phyloP scores from a whole-genome alignment of 257 asterid species.

The Solanum sejunctum region DNA sequence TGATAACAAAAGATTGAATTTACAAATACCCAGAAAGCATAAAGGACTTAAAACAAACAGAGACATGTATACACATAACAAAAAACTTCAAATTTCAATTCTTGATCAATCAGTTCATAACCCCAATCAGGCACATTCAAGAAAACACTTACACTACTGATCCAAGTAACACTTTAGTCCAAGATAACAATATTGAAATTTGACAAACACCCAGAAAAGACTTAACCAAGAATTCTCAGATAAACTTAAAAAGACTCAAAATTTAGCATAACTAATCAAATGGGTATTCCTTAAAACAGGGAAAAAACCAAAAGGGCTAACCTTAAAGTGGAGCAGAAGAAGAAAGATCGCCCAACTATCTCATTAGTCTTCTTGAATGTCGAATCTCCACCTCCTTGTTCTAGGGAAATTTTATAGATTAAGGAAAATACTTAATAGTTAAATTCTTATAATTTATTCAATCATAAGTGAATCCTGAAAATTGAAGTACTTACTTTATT shows the following conservation, averaged over 20 bases:
- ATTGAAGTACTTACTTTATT: neutral
- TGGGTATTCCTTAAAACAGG: neutral
- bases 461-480: neutral
- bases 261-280: neutral
- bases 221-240: conserved; percentile 12
- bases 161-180: neutral
- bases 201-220: conserved; percentile 5
- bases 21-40: conserved; percentile 2
- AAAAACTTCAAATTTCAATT: neutral
- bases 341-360: neutral
- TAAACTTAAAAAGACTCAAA: neutral
- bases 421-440: neutral
- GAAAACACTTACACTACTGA: neutral
- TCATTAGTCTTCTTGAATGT: neutral
- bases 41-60: neutral
- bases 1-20: conserved; percentile 1
- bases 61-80: neutral
- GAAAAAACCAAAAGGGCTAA: neutral
- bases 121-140: neutral
- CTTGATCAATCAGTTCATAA: neutral
- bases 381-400: neutral
- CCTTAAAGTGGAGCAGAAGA: neutral
- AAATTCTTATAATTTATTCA: neutral
- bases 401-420: neutral
- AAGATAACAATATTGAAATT: conserved; percentile 2